Conservation (phyloP, 2,329 filamentous ascomycete species). For the Hypoxylon sp. region DNA sequence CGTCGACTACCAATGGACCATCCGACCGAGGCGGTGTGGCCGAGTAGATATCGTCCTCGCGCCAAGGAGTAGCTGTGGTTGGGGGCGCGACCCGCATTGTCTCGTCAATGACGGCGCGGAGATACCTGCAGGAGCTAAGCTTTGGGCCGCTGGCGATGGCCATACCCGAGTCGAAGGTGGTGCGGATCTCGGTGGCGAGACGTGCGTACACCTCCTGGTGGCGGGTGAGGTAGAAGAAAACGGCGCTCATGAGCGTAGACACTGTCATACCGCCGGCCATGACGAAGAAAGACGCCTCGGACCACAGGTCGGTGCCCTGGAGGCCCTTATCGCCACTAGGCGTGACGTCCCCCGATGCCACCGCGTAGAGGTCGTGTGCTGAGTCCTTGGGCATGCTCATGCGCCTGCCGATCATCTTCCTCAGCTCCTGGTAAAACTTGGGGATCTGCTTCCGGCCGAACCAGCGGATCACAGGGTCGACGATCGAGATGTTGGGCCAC, state of each 20-base stretch:
- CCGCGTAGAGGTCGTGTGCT: slow-evolving; percentile 31
- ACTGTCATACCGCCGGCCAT: slow-evolving; percentile 33
- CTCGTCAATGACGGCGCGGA: slow-evolving; percentile 32
- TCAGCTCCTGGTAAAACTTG: slow-evolving; percentile 26
- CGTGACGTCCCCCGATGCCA: slow-evolving; percentile 33
- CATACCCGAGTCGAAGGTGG: slow-evolving; percentile 22
- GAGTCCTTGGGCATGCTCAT: slow-evolving; percentile 29
- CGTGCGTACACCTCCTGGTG: slow-evolving; percentile 22
- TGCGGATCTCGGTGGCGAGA: slow-evolving; percentile 30
- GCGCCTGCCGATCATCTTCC: slow-evolving; percentile 34
- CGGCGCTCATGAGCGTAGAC: slow-evolving; percentile 29
- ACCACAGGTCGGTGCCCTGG: slow-evolving; percentile 29
- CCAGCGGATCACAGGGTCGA: slow-evolving; percentile 30
- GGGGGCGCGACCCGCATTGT: slow-evolving; percentile 11
- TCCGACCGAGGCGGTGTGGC: neutral
- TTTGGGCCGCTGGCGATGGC: slow-evolving; percentile 20
- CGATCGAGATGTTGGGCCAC: slow-evolving; percentile 19
- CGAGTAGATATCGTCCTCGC: slow-evolving; percentile 24
- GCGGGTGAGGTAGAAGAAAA: slow-evolving; percentile 32
- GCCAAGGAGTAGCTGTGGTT: slow-evolving; percentile 15
- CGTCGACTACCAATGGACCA: slow-evolving; percentile 2
- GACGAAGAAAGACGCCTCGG: slow-evolving; percentile 37
- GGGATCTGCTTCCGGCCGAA: slow-evolving; percentile 25
- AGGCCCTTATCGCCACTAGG: slow-evolving; percentile 24
- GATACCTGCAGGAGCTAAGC: slow-evolving; percentile 26